Conservation (phyloP, 129 eudicot species). For the carrot (Daucus carota) region DH1_v3.0 NC_030384.2:47236001-47236500, state of each 20-base stretch:
- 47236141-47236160: slow-evolving; percentile 41
- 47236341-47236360: background rate
- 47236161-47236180: slow-evolving; percentile 33
- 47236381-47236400: background rate
- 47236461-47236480: too few relatives aligned
- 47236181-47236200: slow-evolving; percentile 48
- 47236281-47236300: too few relatives aligned
- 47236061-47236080: slow-evolving; percentile 45
- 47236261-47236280: background rate
- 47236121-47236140: slow-evolving; percentile 38
- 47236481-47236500: too few relatives aligned
- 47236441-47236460: too few relatives aligned
- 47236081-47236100: slow-evolving; percentile 42
- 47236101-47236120: slow-evolving; percentile 53
- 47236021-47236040: slow-evolving; percentile 55
- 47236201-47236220: slow-evolving; percentile 64
- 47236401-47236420: background rate
- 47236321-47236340: too few relatives aligned
- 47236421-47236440: background rate
- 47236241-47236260: slow-evolving; percentile 50
- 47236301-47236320: too few relatives aligned
- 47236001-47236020: slow-evolving; percentile 54
- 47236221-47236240: slow-evolving; percentile 42
- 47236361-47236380: background rate
- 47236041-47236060: slow-evolving; percentile 54